Evolutionary conservation across 352 stramenopile genomes (phyloP).

Genomic region (Phytophthora sp.): DNA sequence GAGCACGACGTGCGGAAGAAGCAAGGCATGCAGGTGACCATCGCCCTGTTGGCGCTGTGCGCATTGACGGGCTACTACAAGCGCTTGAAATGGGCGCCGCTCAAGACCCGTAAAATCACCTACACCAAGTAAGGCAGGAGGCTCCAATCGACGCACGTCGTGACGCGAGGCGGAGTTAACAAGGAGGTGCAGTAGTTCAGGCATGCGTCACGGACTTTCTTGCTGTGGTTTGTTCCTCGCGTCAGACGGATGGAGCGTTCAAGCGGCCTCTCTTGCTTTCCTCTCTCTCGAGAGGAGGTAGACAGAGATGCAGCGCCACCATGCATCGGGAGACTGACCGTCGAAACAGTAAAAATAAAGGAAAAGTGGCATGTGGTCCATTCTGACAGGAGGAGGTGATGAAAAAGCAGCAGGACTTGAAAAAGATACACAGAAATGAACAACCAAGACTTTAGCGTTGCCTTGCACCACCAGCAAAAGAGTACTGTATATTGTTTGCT

Average conservation of each 20-base stretch:
- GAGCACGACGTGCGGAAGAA: conserved; percentile 99
- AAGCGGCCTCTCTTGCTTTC: conserved; percentile 12
- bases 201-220: conserved; percentile 17
- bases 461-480: conserved; percentile 9
- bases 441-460: neutral
- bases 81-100: conserved; percentile 96
- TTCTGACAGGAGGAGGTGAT: conserved; percentile 17
- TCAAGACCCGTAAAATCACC: conserved; percentile 99
- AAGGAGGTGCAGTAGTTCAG: conserved; percentile 26
- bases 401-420: conserved; percentile 28
- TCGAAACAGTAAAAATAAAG: conserved; percentile 41
- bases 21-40: conserved; percentile 94
- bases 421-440: conserved; percentile 31
- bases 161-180: conserved; percentile 10
- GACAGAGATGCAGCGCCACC: conserved; percentile 20
- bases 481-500: neutral
- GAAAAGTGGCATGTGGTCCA: conserved; percentile 24
- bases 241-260: conserved; percentile 28
- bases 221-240: conserved; percentile 22
- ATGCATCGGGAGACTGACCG: conserved; percentile 24
- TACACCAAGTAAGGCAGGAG: conserved; percentile 94
- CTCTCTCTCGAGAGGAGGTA: conserved; percentile 16
- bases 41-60: conserved; percentile 91
- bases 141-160: conserved; percentile 10
- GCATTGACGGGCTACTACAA: conserved; percentile 98